Percentiles rank a stretch among this genome's conserved stretches.
These are phyloP conservation scores for Yarrowia galli DNA, from an alignment of 1,139 yeast genomes.

Conservation along the genomic window DNA sequence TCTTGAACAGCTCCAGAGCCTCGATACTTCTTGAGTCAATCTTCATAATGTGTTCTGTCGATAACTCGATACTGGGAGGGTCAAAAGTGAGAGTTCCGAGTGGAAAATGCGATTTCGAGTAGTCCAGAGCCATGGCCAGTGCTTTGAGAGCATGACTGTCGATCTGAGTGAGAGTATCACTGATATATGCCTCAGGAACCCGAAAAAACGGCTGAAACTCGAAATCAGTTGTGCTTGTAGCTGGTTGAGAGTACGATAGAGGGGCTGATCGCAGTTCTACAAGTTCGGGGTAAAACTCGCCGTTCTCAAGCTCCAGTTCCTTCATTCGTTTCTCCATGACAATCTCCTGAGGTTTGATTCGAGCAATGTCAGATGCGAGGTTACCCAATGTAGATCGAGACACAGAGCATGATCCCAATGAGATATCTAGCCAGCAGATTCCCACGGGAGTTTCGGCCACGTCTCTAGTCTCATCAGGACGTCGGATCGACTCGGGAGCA, in stretches of 20 bases:
- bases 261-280: slow-evolving; percentile 66
- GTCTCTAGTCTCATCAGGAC: slow-evolving; percentile 42
- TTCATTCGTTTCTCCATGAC: slow-evolving; percentile 54
- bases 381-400: slow-evolving; percentile 65
- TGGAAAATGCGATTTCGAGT: slow-evolving; percentile 65
- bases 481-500: slow-evolving; percentile 10
- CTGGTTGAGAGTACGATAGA: slow-evolving; percentile 49
- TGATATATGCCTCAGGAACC: slow-evolving; percentile 2
- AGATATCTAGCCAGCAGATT: slow-evolving; percentile 86
- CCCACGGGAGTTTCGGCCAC: slow-evolving; percentile 63
- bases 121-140: slow-evolving; percentile 62
- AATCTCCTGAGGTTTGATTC: slow-evolving; percentile 75
- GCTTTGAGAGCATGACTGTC: slow-evolving; percentile 56
- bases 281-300: slow-evolving; percentile 65
- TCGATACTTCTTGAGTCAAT: slow-evolving; percentile 84
- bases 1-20: slow-evolving; percentile 74
- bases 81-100: slow-evolving; percentile 58
- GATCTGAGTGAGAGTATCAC: slow-evolving; percentile 46
- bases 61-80: slow-evolving; percentile 60
- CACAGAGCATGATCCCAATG: slow-evolving; percentile 78
- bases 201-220: slow-evolving; percentile 18
- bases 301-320: slow-evolving; percentile 52
- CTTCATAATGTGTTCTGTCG: slow-evolving; percentile 62
- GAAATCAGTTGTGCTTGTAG: slow-evolving; percentile 2
- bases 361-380: slow-evolving; percentile 65